Evolutionary conservation across 495 filamentous ascomycete genomes (phyloP).

Genomic region (Neurospora sp.): DNA sequence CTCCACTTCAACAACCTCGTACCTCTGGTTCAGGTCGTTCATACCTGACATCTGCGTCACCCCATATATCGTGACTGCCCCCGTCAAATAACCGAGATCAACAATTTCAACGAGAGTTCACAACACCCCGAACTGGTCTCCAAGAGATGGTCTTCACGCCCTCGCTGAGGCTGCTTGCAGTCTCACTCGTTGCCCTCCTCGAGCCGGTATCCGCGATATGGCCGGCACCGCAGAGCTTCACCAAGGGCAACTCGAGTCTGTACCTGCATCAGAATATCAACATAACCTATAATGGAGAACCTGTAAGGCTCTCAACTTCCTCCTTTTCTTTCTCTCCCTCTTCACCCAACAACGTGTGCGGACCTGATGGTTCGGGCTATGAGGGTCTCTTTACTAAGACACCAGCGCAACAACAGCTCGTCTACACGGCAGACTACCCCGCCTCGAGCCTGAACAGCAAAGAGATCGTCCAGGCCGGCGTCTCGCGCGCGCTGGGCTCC

Average conservation of each 20-base stretch:
- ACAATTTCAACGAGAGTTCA: neutral
- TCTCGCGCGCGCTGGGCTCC: conserved; percentile 34
- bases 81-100: neutral
- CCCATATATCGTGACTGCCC: neutral
- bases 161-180: conserved; percentile 13
- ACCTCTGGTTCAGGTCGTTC: neutral
- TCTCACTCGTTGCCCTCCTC: conserved; percentile 26
- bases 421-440: conserved; percentile 31
- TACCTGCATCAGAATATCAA: conserved; percentile 44
- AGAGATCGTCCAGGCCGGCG: conserved; percentile 39
- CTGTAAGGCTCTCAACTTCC: conserved; percentile 33
- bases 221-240: conserved; percentile 45
- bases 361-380: neutral
- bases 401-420: conserved; percentile 27
- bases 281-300: conserved; percentile 46
- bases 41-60: neutral
- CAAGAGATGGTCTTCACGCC: neutral
- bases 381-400: conserved; percentile 16
- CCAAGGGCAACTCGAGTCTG: conserved; percentile 41
- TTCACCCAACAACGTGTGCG: neutral
- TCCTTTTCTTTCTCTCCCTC: conserved; percentile 5
- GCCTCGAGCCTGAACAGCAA: conserved; percentile 29
- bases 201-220: conserved; percentile 41
- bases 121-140: neutral
- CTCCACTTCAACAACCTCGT: neutral